phyloP scores from a whole-genome alignment of 768 basidiomycete genomes.

The Dacryopinax spathularia region DNA sequence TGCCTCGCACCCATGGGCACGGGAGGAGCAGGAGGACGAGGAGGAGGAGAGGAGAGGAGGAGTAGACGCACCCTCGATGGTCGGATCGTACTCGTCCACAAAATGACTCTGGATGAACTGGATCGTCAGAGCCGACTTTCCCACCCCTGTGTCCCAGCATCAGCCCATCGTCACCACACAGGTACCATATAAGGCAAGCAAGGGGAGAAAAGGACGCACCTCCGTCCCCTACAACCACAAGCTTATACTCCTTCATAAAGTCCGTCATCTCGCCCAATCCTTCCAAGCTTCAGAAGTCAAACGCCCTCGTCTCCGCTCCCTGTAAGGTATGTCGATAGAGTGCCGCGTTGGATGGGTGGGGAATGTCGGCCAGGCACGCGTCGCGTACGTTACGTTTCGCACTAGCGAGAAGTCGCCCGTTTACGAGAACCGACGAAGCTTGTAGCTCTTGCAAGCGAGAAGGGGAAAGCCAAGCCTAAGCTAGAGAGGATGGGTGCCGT shows the following conservation, averaged over 20 bases:
- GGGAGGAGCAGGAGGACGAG: neutral
- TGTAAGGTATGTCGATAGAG: too few species aligned
- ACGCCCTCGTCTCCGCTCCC: neutral
- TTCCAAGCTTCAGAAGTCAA: neutral
- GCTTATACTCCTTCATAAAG: constrained; percentile 26
- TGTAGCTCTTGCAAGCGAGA: too few species aligned
- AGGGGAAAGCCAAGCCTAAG: too few species aligned
- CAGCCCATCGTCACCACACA: constrained; percentile 10
- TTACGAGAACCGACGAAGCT: neutral
- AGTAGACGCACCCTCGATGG: constrained; percentile 26
- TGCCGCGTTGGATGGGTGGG: too few species aligned
- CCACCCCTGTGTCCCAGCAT: constrained; percentile 17
- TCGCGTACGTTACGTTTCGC: neutral
- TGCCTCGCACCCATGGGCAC: neutral
- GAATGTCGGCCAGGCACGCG: neutral
- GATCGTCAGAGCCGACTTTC: constrained; percentile 28
- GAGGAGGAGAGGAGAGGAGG: neutral
- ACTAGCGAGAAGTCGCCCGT: neutral
- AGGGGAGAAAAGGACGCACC: constrained; percentile 15
- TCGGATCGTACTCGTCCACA: constrained; percentile 32
- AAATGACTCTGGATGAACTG: constrained; percentile 29
- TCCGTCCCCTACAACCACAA: constrained; percentile 32
- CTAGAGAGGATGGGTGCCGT: too few species aligned
- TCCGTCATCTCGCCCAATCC: neutral
- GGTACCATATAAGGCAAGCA: constrained; percentile 5